Conservation (phyloP, 2,329 filamentous ascomycete genomes). For the Coniochaeta hoffmannii region DNA sequence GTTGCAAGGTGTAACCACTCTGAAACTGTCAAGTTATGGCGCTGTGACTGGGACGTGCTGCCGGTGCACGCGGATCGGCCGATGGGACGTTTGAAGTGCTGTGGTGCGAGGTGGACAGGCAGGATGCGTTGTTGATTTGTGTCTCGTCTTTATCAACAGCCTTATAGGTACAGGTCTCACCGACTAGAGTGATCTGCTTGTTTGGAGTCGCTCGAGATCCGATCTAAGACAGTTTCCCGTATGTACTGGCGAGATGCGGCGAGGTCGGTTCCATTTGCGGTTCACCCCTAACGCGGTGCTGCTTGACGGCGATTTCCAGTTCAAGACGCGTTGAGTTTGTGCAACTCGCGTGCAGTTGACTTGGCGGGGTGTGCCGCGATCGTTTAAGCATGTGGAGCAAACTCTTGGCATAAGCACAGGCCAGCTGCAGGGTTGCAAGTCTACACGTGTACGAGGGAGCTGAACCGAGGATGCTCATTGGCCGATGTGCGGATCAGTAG, state of each 20-base stretch:
- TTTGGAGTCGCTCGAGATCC: background rate
- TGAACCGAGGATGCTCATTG: background rate
- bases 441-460: background rate
- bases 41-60: background rate
- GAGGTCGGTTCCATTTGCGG: background rate
- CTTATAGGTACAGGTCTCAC: background rate
- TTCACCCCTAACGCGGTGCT: background rate
- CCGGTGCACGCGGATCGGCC: background rate
- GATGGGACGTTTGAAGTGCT: background rate
- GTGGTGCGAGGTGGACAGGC: background rate
- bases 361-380: too few species aligned
- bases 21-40: background rate
- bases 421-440: too few species aligned
- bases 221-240: slow-evolving; percentile 2
- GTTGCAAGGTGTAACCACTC: background rate
- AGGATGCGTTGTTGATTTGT: background rate
- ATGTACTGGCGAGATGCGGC: background rate
- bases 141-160: background rate
- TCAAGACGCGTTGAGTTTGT: background rate
- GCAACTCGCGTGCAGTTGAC: background rate
- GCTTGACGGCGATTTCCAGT: background rate
- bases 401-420: too few species aligned
- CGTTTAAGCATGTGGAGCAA: too few species aligned
- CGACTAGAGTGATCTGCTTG: background rate
- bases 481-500: background rate